phyloP scores from a whole-genome alignment of 805 yeast genomes.

The Starmerella lactis-condensi region DNA sequence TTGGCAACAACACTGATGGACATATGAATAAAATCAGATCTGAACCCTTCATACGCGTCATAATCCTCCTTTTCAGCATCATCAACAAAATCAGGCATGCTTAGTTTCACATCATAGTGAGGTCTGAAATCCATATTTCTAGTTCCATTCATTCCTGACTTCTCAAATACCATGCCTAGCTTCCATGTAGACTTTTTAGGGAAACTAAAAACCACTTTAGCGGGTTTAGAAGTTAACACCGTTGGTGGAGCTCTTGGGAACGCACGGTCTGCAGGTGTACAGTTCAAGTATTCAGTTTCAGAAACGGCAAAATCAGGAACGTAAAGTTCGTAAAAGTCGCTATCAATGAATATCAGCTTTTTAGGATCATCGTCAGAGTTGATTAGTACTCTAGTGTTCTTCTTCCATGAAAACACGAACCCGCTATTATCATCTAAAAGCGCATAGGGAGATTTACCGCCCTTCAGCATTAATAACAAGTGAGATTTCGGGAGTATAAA shows the following conservation, averaged over 20 bases:
- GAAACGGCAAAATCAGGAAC: slow-evolving; percentile 54
- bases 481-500: slow-evolving; percentile 34
- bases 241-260: slow-evolving; percentile 13
- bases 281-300: slow-evolving; percentile 18
- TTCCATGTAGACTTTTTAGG: slow-evolving; percentile 60
- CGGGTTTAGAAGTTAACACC: slow-evolving; percentile 17
- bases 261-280: slow-evolving; percentile 20
- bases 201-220: slow-evolving; percentile 41
- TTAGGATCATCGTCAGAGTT: slow-evolving; percentile 53
- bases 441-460: slow-evolving; percentile 62
- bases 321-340: slow-evolving; percentile 47
- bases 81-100: slow-evolving; percentile 35
- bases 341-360: slow-evolving; percentile 42
- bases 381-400: slow-evolving; percentile 38
- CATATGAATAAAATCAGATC: slow-evolving; percentile 68
- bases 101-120: slow-evolving; percentile 45
- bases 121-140: slow-evolving; percentile 35
- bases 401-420: slow-evolving; percentile 52
- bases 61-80: slow-evolving; percentile 31
- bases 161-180: slow-evolving; percentile 55
- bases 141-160: slow-evolving; percentile 29
- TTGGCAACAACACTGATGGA: slow-evolving; percentile 31
- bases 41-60: slow-evolving; percentile 64
- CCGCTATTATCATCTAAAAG: slow-evolving; percentile 55
- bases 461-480: slow-evolving; percentile 32